Conservation (phyloP, 305 asterid species). For the Solanum hybrid region DNA sequence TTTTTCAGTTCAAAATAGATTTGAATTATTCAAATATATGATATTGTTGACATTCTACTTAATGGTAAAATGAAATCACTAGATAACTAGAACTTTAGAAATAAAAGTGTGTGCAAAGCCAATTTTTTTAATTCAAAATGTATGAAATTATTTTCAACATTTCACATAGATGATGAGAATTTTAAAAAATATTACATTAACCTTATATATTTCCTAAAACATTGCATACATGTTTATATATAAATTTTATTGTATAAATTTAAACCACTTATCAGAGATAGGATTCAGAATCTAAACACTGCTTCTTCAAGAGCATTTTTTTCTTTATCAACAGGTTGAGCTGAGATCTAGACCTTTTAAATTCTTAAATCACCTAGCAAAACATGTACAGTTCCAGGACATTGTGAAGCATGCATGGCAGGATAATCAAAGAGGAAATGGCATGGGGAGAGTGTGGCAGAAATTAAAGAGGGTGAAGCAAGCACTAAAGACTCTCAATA, state of each 20-base stretch:
- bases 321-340: not conserved
- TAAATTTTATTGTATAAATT: not conserved
- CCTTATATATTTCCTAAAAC: not conserved
- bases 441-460: not conserved
- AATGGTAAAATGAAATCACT: not conserved
- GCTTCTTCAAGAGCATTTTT: not conserved
- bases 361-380: not conserved
- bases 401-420: not conserved
- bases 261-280: not conserved
- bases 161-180: not conserved
- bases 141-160: not conserved
- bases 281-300: not conserved
- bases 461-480: not conserved
- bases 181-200: not conserved
- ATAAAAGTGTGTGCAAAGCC: not conserved
- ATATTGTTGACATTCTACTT: not conserved
- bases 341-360: not conserved
- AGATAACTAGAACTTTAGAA: not conserved
- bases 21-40: not conserved
- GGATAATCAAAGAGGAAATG: not conserved
- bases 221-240: not conserved
- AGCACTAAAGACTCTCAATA: not conserved
- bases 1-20: not conserved
- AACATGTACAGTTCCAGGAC: not conserved
- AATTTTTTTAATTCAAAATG: not conserved